Base-by-base conservation (phyloP, 768 basidiomycete genomes). In the Tylopilus rubrobrunneus region DNA sequence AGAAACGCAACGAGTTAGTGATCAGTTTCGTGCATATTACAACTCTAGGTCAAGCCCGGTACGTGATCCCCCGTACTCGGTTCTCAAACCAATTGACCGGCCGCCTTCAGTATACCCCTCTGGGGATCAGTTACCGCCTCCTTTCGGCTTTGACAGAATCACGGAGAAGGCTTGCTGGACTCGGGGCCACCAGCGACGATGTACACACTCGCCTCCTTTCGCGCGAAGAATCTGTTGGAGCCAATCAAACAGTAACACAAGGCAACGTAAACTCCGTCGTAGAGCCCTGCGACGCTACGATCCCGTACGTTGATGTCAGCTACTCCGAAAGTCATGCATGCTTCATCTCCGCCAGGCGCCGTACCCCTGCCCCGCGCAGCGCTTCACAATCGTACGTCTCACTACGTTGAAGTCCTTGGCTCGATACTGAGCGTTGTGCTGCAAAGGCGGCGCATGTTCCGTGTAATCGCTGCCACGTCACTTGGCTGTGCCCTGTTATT, bases 1-100 rank as follows among this genome's bases (percentile, higher is more conserved):
- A 33, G 59, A 61, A 9, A 50, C 48, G 25, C 45, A 61, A 40
- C 21, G n/a, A 23, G 48, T 39, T 42, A 28, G 53, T 3, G 33
- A 42, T n/a, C 37, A 3, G 25, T 51, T 49, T 25, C 14, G 17
- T 3, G 21, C 23, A 4, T 44, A 60, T 19, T 31, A 21, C 23
- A 3, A 7, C 2, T 17, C 19, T 19, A 8, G 23, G 14, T n/a
- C 7, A 23, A 9, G 5, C 14, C 7, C 3, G 28, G 53, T 56
- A 14, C 8, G 47, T 45, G 52, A 10, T 7, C 15, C 1, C 21
- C 7, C 12, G 8, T 9, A 5, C 7, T 27, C 15, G 2, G 21
- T 34, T 45, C 29, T 3, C 25, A 14, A 25, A n/a, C 15, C 7
- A 33, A 17, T 23, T 34, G 25, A 56, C 15, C 28, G 29, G 9